A percentile compares a stretch with the other conserved stretches of the same genome.
phyloP scores from a whole-genome alignment of 78 protist genomes.

The Neovahlkampfia damariscottae region DNA sequence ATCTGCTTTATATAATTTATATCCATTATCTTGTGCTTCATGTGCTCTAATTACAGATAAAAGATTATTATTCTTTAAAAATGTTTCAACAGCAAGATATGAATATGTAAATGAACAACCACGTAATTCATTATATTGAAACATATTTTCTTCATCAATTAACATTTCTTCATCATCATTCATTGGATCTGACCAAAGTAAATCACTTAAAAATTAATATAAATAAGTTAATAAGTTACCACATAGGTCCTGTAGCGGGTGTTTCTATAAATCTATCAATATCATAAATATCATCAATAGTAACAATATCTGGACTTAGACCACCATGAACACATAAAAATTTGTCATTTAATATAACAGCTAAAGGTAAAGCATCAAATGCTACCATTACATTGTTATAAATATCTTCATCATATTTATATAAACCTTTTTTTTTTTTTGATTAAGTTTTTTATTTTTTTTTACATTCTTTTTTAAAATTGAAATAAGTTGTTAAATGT shows the following conservation, averaged over 20 bases:
- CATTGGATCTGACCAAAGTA: constrained; percentile 97
- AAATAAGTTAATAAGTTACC: no score
- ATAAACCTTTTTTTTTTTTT: neutral
- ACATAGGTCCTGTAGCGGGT: constrained; percentile 86
- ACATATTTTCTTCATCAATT: neutral
- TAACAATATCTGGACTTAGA: constrained; percentile 81
- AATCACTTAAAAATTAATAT: no score
- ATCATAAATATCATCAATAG: constrained; percentile 61
- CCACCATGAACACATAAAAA: constrained; percentile 97
- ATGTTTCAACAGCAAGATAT: constrained; percentile 63
- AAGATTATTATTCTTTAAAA: constrained; percentile 75
- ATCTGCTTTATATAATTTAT: constrained; percentile 75
- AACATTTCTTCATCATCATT: constrained; percentile 47
- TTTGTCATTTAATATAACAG: constrained; percentile 72
- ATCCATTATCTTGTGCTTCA: constrained; percentile 85
- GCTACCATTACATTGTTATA: constrained; percentile 70
- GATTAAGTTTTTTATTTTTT: neutral
- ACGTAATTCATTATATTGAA: constrained; percentile 22
- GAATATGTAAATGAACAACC: constrained; percentile 82
- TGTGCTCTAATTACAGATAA: constrained; percentile 93
- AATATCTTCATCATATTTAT: constrained; percentile 65
- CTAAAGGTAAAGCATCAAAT: constrained; percentile 87
- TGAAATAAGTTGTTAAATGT: constrained; percentile 88
- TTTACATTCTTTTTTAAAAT: constrained; percentile 83
- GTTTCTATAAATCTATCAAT: constrained; percentile 90